Base-by-base conservation (phyloP, 2,329 filamentous ascomycete species). In the Alternaria arbusti region DNA sequence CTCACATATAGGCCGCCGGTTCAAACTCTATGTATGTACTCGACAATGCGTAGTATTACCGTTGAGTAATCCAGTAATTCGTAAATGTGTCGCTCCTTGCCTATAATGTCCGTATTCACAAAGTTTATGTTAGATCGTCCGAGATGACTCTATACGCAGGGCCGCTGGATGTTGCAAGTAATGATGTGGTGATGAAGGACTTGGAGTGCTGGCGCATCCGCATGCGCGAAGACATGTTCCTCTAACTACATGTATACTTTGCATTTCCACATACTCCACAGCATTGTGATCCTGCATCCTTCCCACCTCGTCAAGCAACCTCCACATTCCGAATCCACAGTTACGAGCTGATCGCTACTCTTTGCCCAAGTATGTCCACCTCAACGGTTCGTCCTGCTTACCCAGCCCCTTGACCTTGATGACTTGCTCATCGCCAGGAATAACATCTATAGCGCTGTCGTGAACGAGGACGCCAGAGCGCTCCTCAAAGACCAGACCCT, bases 401-500 rank as follows among this genome's bases (percentile, higher is more conserved):
- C 73, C 76, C 63, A 84, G 65, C 5, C 82, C 82, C 70, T 70
- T 79, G 62, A 84, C 82, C 59, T 69, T 78, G 67, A 85, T 78
- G 49, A 80, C 66, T 70, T 88, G 86, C 63, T 85, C 84, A 70
- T 88, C 86, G 7, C 86, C 86, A n/a, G 87, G 87, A 6, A 87
- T 84, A 62, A 88, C 74, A 70, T 88, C 87, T 57, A 89, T 81
- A 9, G 85, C 86, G 70, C 85, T 88, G 72, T 88, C 86, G 55
- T 84, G 82, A 20, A 87, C 75, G 12, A 83, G 79, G 45, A 88
- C 82, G 11, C 85, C 86, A 57, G 86, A 83, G 56, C 85, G 76
- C 70, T 88, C 87, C 73, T 88, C 86, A 66, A 88, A 87, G 5
- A 88, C 86, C n/a, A 88, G 75, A 12, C 86, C 86, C 67, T 88